Evolutionary conservation across 2,329 filamentous ascomycete genomes (phyloP), one percentile per base, ranked within the genome.

Genomic region (Fusarium aywerte): DNA sequence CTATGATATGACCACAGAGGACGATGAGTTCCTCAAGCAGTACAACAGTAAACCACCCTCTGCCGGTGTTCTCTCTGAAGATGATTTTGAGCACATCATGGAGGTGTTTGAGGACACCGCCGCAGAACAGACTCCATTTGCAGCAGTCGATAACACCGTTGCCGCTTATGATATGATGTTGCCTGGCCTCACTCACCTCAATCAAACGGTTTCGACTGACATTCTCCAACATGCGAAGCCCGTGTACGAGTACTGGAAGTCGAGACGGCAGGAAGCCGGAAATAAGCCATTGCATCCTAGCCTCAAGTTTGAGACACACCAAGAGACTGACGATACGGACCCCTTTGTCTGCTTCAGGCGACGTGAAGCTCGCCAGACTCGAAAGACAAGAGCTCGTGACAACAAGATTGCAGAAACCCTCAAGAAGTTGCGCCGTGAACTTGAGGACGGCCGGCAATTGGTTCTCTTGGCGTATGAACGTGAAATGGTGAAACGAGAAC

Each of bases 291-390:
- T 98, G 63, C 90, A 94, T 75, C 88, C 93, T 9, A 85, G 83
- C 21, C 87, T 98, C 76, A 97, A 97, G 82, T 96, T 97, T 69
- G 96, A 99, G 81, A 96, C 90, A 44, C 93, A 96, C 67, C 91
- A 93, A 76, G 95, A 98, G 69, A 96, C 90, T 63, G 96, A 99
- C 78, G 96, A 99, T 76, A 89, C 92, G 73, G 96, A 99, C 80
- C 96, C 96, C 47, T 99, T 97, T 80, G 94, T 99, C 74, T 99
- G 96, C 80, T 99, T 99, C 87, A 89, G 96, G 76, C 89, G 96
- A 72, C 92, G 96, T 67, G 96, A 99, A 80, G 92, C 97, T 44
- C 90, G 96, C 58, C 93, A 97, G 77, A 95, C 93, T 48, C 91
- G 96, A 73, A 99, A 98, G 82, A 99, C 96, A 35, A 88, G 96